Evolutionary conservation across 2,329 filamentous ascomycete genomes (phyloP).

Genomic region (Neonectria ditissima): DNA sequence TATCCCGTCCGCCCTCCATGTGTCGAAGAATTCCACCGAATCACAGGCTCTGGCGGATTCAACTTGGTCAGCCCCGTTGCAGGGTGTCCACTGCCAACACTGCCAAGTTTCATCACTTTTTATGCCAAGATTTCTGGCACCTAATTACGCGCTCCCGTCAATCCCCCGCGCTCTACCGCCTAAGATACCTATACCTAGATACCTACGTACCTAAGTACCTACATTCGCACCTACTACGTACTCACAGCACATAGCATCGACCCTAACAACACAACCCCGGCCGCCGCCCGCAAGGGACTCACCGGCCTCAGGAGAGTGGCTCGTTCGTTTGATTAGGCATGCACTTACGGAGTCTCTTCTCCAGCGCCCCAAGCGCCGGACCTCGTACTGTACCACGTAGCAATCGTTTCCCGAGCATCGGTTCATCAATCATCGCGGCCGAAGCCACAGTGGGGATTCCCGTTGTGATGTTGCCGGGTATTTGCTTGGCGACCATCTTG

Average conservation of each 20-base stretch:
- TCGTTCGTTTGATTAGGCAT: neutral
- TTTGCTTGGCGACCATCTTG: slow-evolving; percentile 17
- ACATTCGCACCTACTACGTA: too few species aligned
- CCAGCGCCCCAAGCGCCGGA: neutral
- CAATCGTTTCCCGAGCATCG: neutral
- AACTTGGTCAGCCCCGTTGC: neutral
- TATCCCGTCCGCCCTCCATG: neutral
- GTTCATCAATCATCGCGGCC: neutral
- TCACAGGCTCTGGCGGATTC: neutral
- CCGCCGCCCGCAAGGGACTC: neutral
- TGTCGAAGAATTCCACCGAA: neutral
- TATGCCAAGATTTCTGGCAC: slow-evolving; percentile 22
- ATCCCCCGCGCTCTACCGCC: slow-evolving; percentile 7
- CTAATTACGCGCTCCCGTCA: slow-evolving; percentile 1
- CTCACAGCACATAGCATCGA: neutral
- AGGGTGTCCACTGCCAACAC: neutral
- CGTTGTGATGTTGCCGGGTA: slow-evolving; percentile 8
- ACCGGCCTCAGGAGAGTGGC: neutral
- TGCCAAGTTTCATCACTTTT: slow-evolving; percentile 24
- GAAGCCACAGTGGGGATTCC: slow-evolving; percentile 2
- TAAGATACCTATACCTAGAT: too few species aligned
- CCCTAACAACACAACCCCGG: neutral
- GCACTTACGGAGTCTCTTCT: neutral
- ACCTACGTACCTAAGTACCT: too few species aligned
- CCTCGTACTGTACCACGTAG: neutral